These are phyloP conservation scores for Aspergillus persii DNA, from an alignment of 2,329 filamentous ascomycete species.

Conservation along the genomic window DNA sequence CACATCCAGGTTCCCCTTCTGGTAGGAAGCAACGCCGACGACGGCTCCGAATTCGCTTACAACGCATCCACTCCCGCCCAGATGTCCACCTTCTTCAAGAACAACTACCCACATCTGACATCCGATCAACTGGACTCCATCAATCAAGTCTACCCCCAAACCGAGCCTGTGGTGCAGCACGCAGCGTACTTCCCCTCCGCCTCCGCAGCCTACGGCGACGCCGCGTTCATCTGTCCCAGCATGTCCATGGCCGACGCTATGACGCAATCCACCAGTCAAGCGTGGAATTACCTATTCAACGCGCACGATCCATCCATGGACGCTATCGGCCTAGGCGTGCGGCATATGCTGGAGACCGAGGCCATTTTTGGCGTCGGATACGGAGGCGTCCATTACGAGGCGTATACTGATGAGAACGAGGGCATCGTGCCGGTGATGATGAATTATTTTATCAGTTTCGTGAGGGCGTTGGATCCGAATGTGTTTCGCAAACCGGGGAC, in stretches of 20 bases:
- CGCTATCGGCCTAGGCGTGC: constrained; percentile 36
- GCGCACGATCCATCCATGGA: constrained; percentile 41
- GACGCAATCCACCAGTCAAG: constrained; percentile 25
- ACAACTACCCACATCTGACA: constrained; percentile 57
- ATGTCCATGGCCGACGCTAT: constrained; percentile 40
- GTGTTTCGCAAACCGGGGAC: not conserved
- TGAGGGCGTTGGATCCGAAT: constrained; percentile 38
- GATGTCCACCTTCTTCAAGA: constrained; percentile 54
- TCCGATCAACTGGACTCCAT: constrained; percentile 48
- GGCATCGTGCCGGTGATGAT: constrained; percentile 34
- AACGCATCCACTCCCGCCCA: constrained; percentile 47
- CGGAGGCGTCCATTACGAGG: constrained; percentile 31
- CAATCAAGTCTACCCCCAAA: constrained; percentile 52
- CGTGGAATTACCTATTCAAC: constrained; percentile 52
- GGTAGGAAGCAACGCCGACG: constrained; percentile 47
- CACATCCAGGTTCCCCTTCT: constrained; percentile 57
- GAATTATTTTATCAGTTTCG: constrained; percentile 48
- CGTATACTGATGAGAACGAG: constrained; percentile 34
- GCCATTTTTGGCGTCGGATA: constrained; percentile 31
- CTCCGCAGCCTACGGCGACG: constrained; percentile 42
- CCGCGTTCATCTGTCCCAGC: constrained; percentile 49
- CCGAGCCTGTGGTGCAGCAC: constrained; percentile 29
- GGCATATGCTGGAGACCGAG: constrained; percentile 33
- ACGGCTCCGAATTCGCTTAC: constrained; percentile 46
- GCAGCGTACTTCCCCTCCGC: constrained; percentile 40